Conservation (phyloP, 441 rosid species). For the Metrosideros polymorpha region DNA sequence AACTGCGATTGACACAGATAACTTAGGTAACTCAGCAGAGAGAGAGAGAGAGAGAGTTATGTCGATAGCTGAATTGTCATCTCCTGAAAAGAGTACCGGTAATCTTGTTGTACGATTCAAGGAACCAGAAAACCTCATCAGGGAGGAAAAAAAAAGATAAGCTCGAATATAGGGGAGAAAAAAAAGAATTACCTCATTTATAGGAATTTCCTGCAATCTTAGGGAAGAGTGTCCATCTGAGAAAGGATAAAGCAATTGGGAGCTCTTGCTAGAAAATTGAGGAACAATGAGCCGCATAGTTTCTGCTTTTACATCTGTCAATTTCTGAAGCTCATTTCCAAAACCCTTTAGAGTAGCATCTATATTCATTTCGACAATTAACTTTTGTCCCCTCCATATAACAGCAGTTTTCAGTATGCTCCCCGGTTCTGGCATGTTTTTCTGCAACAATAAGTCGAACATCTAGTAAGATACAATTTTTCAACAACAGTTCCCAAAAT, state of each 20-base stretch:
- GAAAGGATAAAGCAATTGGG: conserved; percentile 66
- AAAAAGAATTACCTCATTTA: conserved; percentile 37
- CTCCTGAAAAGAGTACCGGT: background rate
- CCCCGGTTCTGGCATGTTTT: conserved; percentile 29
- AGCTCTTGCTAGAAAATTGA: conserved; percentile 38
- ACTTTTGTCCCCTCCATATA: conserved; percentile 73
- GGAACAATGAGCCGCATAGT: conserved; percentile 78
- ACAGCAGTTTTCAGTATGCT: conserved; percentile 30
- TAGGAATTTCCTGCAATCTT: conserved; percentile 44
- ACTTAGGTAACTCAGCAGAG: background rate
- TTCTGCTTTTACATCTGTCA: conserved; percentile 65
- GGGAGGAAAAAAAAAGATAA: background rate
- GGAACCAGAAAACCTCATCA: background rate
- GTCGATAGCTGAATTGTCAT: background rate
- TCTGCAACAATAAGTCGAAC: conserved; percentile 3
- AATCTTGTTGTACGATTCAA: background rate
- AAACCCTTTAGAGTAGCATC: conserved; percentile 53
- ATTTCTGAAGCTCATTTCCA: conserved; percentile 57
- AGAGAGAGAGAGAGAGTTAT: background rate
- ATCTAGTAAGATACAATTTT: background rate
- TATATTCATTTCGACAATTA: conserved; percentile 37
- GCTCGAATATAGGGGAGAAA: background rate
- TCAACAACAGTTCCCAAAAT: background rate
- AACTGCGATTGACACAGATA: background rate
- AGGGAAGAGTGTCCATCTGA: conserved; percentile 46